Conservation (phyloP, 441 rosid genomes). For the Jatropha multifida region DNA sequence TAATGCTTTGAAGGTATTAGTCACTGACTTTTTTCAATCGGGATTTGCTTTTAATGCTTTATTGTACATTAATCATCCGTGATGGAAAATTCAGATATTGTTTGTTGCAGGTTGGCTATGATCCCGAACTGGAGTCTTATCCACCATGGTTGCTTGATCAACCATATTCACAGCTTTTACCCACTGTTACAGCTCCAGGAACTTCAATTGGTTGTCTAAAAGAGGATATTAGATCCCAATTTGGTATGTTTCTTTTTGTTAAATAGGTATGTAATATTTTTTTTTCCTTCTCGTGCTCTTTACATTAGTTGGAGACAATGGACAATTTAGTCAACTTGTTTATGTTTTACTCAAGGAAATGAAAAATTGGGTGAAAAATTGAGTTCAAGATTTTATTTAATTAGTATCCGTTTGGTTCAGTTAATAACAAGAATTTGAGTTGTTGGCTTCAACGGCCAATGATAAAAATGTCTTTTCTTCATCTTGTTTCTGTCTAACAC, state of each 20-base stretch:
- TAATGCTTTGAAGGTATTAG: constrained; percentile 74
- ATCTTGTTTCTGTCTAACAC: background rate
- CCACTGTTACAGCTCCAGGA: constrained; percentile 78
- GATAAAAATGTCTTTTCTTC: background rate
- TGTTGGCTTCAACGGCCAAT: background rate
- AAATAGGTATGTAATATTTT: background rate
- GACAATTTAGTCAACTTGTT: background rate
- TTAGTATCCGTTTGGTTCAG: background rate
- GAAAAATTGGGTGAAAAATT: background rate
- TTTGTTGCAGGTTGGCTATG: constrained; percentile 74
- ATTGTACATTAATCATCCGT: background rate
- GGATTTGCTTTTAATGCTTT: background rate
- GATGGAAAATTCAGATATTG: constrained; percentile 3
- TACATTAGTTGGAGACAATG: background rate
- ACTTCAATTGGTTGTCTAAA: constrained; percentile 58
- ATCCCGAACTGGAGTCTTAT: constrained; percentile 80
- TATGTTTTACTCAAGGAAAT: background rate
- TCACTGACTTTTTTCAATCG: background rate
- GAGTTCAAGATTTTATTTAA: background rate
- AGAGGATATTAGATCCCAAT: constrained; percentile 51
- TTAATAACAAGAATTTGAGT: background rate
- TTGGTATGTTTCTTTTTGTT: constrained; percentile 39
- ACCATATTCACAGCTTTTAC: constrained; percentile 73
- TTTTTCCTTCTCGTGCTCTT: background rate
- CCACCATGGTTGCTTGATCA: constrained; percentile 84